Conservation (phyloP, 345 rosid species). For the Eucalyptus brandiana region DNA sequence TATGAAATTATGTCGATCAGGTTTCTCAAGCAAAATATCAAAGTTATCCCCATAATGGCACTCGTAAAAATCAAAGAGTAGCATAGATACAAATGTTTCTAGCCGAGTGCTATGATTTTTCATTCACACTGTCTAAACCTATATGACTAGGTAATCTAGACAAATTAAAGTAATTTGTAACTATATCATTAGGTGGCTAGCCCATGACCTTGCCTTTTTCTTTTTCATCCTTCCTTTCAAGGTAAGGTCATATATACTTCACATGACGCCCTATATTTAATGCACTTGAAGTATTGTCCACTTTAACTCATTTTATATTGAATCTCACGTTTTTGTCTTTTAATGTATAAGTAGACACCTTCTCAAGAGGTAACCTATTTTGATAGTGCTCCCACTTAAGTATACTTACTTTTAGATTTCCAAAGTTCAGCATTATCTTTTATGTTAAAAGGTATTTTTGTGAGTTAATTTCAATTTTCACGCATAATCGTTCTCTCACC, state of each 20-base stretch:
- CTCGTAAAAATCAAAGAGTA: not conserved
- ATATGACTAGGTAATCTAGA: not conserved
- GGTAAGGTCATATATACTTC: not conserved
- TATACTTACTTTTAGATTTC: too few species aligned
- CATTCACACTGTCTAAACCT: not conserved
- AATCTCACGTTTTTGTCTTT: too few species aligned
- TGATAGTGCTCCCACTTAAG: too few species aligned
- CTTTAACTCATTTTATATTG: too few species aligned
- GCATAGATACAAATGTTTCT: not conserved
- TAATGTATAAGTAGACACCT: too few species aligned
- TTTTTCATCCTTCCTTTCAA: not conserved
- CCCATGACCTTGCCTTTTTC: not conserved
- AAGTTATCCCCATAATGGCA: not conserved
- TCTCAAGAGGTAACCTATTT: too few species aligned
- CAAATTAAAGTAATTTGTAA: not conserved
- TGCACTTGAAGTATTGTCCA: too few species aligned
- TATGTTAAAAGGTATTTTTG: too few species aligned
- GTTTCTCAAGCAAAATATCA: not conserved
- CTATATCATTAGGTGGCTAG: not conserved
- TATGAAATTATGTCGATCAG: fast-evolving
- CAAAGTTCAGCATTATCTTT: too few species aligned
- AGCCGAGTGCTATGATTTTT: fast-evolving
- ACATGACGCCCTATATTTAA: too few species aligned
- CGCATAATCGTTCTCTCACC: too few species aligned
- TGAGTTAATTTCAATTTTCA: too few species aligned